phyloP scores from a whole-genome alignment of 1,139 yeast species.

The Blastobotrys petasosporus region DNA sequence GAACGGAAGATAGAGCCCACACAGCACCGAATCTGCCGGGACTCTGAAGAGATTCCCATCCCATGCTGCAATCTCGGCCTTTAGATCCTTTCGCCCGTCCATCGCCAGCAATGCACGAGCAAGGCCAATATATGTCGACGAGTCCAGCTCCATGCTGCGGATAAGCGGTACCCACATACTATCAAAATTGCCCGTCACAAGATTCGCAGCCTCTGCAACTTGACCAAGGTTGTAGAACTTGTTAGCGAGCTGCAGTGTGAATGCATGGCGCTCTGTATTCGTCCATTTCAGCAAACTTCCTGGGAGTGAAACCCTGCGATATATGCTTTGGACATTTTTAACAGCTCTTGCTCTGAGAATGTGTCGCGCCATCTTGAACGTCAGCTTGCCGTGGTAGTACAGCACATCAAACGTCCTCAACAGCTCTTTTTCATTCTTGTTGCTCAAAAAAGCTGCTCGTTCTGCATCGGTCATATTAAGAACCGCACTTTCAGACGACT shows the following conservation, averaged over 20 bases:
- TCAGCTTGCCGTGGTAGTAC: constrained; percentile 24
- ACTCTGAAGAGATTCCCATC: constrained; percentile 7
- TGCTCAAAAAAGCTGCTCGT: not conserved
- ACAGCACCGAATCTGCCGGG: constrained; percentile 3
- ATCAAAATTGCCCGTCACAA: constrained; percentile 22
- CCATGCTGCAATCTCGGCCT: constrained; percentile 11
- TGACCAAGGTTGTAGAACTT: constrained; percentile 23
- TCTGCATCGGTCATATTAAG: constrained; percentile 8
- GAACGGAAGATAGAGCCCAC: constrained; percentile 16
- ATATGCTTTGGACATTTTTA: constrained; percentile 20
- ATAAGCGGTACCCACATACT: constrained; percentile 21
- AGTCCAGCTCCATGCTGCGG: constrained; percentile 13
- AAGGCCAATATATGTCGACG: constrained; percentile 15
- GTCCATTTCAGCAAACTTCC: constrained; percentile 24
- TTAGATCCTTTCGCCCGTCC: constrained; percentile 14
- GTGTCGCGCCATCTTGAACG: constrained; percentile 18
- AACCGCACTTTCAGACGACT: constrained; percentile 5
- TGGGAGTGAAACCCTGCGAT: constrained; percentile 18
- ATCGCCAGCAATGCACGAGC: constrained; percentile 20
- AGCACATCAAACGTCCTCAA: constrained; percentile 20
- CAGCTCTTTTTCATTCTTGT: constrained; percentile 14
- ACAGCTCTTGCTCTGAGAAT: constrained; percentile 20
- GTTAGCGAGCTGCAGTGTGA: constrained; percentile 25
- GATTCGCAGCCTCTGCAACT: constrained; percentile 15
- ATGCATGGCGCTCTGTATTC: constrained; percentile 19